These are phyloP conservation scores for Cucumis sativus DNA, from an alignment of 306 rosid species.

Conservation along the genomic window DNA sequence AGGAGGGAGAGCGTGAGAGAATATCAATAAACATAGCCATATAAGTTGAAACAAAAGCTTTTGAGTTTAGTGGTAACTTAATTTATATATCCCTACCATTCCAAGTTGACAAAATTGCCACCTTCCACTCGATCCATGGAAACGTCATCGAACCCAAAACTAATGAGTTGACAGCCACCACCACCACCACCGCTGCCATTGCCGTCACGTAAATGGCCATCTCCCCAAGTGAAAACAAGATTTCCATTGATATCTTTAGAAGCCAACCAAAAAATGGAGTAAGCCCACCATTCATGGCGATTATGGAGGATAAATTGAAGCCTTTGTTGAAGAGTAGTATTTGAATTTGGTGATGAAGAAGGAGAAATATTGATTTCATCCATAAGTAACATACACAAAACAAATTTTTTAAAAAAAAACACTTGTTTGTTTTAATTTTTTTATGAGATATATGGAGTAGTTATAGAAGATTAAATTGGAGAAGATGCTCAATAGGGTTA, in stretches of 20 bases:
- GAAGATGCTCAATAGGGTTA: background rate
- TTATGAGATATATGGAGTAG: too few species aligned
- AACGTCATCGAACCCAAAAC: background rate
- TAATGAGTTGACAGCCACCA: background rate
- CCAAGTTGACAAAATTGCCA: slow-evolving; percentile 7
- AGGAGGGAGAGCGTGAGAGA: background rate
- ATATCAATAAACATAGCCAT: background rate
- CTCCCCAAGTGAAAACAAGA: slow-evolving; percentile 19
- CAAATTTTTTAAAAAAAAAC: too few species aligned
- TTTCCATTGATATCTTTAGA: slow-evolving; percentile 4
- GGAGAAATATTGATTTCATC: background rate
- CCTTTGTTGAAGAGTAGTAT: slow-evolving; percentile 20
- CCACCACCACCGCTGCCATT: background rate
- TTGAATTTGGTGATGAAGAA: background rate
- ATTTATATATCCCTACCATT: slow-evolving; percentile 10
- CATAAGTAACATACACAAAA: background rate
- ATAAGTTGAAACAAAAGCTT: background rate
- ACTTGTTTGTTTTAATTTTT: too few species aligned
- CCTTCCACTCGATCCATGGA: background rate
- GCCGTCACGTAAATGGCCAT: slow-evolving; percentile 22
- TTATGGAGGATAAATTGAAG: slow-evolving; percentile 27
- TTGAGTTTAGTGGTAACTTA: background rate
- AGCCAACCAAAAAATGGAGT: slow-evolving; percentile 43
- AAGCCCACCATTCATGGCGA: slow-evolving; percentile 41
- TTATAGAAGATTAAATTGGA: too few species aligned